phyloP scores from a whole-genome alignment of 1,284 basidiomycete species.

The Athelia psychrophila region DNA sequence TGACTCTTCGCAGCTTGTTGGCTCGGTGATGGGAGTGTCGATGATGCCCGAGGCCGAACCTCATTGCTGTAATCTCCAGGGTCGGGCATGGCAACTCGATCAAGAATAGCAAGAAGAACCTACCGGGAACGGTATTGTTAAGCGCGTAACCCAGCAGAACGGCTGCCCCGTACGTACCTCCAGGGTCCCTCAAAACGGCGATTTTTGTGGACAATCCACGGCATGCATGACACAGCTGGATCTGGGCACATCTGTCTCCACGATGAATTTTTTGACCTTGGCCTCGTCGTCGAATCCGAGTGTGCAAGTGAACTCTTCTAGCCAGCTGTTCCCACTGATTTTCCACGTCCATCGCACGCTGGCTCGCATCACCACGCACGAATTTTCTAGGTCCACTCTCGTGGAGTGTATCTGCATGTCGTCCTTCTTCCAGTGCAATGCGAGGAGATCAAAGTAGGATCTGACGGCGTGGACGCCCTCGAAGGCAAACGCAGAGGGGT shows the following conservation, averaged over 20 bases:
- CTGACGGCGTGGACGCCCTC: constrained; percentile 39
- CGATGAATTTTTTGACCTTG: constrained; percentile 35
- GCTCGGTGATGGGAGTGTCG: constrained; percentile 8
- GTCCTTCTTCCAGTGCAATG: constrained; percentile 37
- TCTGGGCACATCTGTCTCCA: constrained; percentile 32
- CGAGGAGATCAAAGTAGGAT: constrained; percentile 44
- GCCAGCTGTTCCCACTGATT: constrained; percentile 34
- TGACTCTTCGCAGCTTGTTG: too few relatives aligned
- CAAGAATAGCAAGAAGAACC: too few relatives aligned
- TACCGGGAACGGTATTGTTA: too few relatives aligned
- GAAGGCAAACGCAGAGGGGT: constrained; percentile 28
- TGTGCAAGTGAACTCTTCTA: constrained; percentile 41
- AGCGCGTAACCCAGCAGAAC: constrained; percentile 1
- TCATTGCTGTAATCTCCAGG: constrained; percentile 1
- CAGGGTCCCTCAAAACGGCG: too few relatives aligned
- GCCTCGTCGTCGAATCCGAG: constrained; percentile 37
- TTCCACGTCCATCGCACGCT: constrained; percentile 42
- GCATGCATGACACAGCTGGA: constrained; percentile 43
- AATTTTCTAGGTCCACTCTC: constrained; percentile 16
- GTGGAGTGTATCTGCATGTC: constrained; percentile 21
- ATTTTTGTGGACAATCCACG: constrained; percentile 21
- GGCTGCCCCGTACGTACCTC: too few relatives aligned
- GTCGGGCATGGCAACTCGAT: background rate
- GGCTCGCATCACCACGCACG: constrained; percentile 29
- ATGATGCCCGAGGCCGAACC: constrained; percentile 14